Percentiles rank a stretch among this genome's conserved stretches.
These are phyloP conservation scores for Pichia norvegensis DNA, from an alignment of 1,139 yeast genomes.

Conservation along the genomic window DNA sequence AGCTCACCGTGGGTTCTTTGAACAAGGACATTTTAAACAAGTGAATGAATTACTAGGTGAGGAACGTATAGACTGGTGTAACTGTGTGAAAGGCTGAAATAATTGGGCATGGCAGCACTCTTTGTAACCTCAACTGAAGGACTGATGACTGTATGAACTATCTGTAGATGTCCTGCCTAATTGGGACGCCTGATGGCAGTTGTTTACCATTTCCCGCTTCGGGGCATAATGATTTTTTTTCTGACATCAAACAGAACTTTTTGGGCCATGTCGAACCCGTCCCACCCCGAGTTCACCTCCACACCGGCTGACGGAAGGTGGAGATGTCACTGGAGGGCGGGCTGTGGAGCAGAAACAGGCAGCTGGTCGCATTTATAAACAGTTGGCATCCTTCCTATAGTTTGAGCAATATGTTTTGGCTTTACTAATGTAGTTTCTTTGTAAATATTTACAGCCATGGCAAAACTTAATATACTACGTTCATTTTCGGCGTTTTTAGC, in stretches of 20 bases:
- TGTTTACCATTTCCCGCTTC: neutral
- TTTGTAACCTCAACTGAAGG: no score
- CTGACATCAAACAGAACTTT: neutral
- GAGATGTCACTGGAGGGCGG: no score
- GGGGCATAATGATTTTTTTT: neutral
- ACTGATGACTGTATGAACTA: no score
- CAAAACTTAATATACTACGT: neutral
- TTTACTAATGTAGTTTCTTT: no score
- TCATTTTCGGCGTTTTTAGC: slow-evolving; percentile 4
- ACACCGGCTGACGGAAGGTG: no score
- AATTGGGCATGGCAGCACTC: no score
- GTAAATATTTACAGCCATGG: neutral
- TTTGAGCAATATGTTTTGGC: no score
- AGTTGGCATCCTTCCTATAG: neutral
- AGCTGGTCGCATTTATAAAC: neutral
- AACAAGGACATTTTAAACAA: slow-evolving; percentile 46
- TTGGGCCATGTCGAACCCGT: neutral
- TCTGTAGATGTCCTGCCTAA: neutral
- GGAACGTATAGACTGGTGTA: slow-evolving; percentile 30
- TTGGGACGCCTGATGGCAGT: neutral
- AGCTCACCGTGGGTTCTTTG: slow-evolving; percentile 66
- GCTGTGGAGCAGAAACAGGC: neutral
- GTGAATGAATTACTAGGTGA: slow-evolving; percentile 69
- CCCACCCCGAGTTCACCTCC: no score
- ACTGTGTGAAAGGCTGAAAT: no score